Base-by-base conservation (phyloP, 1,139 yeast species). In the Hansenula lynferdii region DNA sequence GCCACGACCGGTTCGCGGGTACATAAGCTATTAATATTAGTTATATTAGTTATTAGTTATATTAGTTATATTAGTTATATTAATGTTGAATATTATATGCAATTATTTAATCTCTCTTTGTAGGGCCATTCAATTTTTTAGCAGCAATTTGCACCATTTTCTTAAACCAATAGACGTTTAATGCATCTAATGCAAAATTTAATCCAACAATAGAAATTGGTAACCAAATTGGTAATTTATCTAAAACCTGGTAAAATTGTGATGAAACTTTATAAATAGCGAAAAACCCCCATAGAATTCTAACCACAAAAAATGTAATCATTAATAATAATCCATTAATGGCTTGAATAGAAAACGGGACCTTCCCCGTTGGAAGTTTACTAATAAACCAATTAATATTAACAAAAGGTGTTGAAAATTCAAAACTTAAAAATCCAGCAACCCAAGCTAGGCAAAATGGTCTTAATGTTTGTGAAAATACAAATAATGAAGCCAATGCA, bases 371-470 rank as follows among this genome's bases (percentile, higher is more conserved):
- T 2, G 95, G 89, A 33, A 89, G 68, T 54, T 83, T 84, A 36
- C 84, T 71, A 8, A 92, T 84, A 58, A 85, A 83, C 97, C 97
- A 92, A 60, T 94, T 87, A 54, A 87, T 64, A 63, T 92, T 90
- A 42, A 92, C 89, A 59, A 94, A 92, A 11, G 98, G 98, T 2
- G 97, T 89, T 31, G 96, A 84, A 39, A 85, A 73, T 62, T 92
- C 99, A 63, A 89, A 92, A 28, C 86, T 55, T 51, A 94, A 68
- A 61, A 90, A 92, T 22, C 81, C 79, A 1, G 96, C 94, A 25
- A 85, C 74, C 78, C 90, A 90, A 45, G 86, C 82, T 57, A 81
- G 75, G 49, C 86, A 75, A 70, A 85, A 84, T 10, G 96, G 95
- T 42, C 75, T 65, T 40, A 78, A 62, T 18, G 80, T 69, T 44